Percentiles rank a stretch among this genome's conserved stretches.
phyloP scores from a whole-genome alignment of 495 filamentous ascomycete genomes.

The Oleoguttula mirabilis region DNA sequence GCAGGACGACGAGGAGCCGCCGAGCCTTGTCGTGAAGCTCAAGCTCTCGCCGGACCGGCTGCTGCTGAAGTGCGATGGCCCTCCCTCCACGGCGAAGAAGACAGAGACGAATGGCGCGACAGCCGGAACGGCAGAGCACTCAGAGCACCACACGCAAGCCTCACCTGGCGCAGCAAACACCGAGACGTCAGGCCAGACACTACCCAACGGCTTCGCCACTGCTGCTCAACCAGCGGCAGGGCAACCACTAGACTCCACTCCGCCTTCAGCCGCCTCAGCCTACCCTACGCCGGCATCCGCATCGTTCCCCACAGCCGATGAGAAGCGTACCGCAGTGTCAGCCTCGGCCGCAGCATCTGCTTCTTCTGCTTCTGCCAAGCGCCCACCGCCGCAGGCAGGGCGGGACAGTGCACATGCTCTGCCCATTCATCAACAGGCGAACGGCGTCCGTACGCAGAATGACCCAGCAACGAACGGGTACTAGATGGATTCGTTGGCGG shows the following conservation, averaged over 20 bases:
- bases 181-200: too few relatives aligned
- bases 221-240: neutral
- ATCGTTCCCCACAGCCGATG: constrained; percentile 3
- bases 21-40: constrained; percentile 26
- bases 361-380: too few relatives aligned
- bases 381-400: too few relatives aligned
- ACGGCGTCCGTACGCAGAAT: too few relatives aligned
- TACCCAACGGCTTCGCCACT: neutral
- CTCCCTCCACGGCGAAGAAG: neutral
- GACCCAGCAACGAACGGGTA: too few relatives aligned
- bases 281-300: constrained; percentile 11
- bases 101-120: neutral
- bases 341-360: too few relatives aligned
- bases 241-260: neutral
- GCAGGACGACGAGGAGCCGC: constrained; percentile 16
- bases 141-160: too few relatives aligned
- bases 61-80: too few relatives aligned
- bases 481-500: too few relatives aligned
- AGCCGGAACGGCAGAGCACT: too few relatives aligned
- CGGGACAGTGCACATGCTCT: too few relatives aligned
- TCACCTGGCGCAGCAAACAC: neutral
- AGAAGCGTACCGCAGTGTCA: neutral
- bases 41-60: constrained; percentile 8
- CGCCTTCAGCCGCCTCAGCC: constrained; percentile 6
- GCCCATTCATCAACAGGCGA: too few relatives aligned